Evolutionary conservation across 352 stramenopile genomes (phyloP).

Genomic region (Pythium aquatile): DNA sequence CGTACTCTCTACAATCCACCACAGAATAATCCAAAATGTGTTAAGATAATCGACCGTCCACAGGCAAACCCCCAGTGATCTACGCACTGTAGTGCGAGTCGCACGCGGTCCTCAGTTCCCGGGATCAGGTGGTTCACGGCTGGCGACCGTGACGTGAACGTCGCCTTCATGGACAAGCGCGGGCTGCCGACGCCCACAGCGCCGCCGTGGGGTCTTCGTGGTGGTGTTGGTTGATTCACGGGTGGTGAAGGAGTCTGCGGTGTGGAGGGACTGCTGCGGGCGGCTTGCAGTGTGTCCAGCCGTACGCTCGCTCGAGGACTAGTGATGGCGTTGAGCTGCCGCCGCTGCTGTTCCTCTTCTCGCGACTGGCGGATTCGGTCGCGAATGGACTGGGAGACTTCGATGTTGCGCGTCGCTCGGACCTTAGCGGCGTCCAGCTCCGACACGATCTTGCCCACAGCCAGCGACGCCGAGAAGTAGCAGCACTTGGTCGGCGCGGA

Average conservation of each 20-base stretch:
- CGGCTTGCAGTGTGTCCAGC: constrained; percentile 22
- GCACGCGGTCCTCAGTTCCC: constrained; percentile 59
- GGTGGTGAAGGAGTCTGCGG: background rate
- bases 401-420: constrained; percentile 55
- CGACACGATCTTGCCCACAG: constrained; percentile 61
- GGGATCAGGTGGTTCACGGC: constrained; percentile 64
- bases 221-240: background rate
- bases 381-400: constrained; percentile 65
- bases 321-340: constrained; percentile 36
- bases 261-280: background rate
- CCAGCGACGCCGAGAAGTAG: constrained; percentile 60
- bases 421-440: constrained; percentile 65
- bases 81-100: constrained; percentile 45
- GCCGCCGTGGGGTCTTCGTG: constrained; percentile 13
- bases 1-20: constrained; percentile 23
- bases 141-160: constrained; percentile 61
- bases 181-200: constrained; percentile 26
- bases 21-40: background rate
- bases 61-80: background rate
- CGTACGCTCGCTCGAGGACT: constrained; percentile 35
- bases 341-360: constrained; percentile 34
- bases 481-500: constrained; percentile 37
- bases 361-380: constrained; percentile 47
- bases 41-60: background rate
- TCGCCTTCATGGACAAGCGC: constrained; percentile 55